Evolutionary conservation across 2,329 filamentous ascomycete species (phyloP), one percentile per base, ranked within the genome.

Genomic region (Trichoderma semiorbis): DNA sequence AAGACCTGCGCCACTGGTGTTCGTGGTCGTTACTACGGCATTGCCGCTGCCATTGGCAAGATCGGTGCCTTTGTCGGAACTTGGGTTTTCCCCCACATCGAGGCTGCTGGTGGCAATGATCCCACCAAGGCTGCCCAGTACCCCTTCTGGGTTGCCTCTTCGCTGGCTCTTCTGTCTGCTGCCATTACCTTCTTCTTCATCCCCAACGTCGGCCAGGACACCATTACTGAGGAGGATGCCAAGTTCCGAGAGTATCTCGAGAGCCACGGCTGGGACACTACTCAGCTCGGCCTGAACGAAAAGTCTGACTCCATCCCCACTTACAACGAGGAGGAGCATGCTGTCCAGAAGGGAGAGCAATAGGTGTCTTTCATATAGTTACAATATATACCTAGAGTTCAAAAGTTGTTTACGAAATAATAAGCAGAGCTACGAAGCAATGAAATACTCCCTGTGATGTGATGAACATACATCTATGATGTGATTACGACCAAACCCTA

Each of bases 1-100:
- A 97, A 97, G 84, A 95, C 93, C 2, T 94, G 91, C 77, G 93
- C 95, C 0, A 97, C 95, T 5, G 92, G 92, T 21, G 91, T 98
- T n/a, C 88, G 94, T 50, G 95, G 94, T 3, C 85, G 84, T 57
- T 92, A 91, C 81, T 91, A 92, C 75, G 90, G 91, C 6, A 86
- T 93, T 58, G 92, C 92, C 0, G 92, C 92, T 0, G 92, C 92
- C 0, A 77, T 90, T 2, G 92, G 93, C 73, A 95, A 94, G 81
- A 87, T 94, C 47, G 91, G 91, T 64, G 95, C 94, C 3, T 97
- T 97, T 76, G 89, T 97, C 10, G 95, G 95, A 11, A 93, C 92
- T 1, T 95, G 93, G 76, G 90, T 96, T 14, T 94, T 96, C 78
- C 91, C 92, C 0, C 88, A 94, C 72, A 91, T 94, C 70, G 85